Percentiles rank a stretch among this genome's conserved stretches.
Evolutionary conservation across 2,329 filamentous ascomycete genomes (phyloP).

Genomic region (Venturia asperata): DNA sequence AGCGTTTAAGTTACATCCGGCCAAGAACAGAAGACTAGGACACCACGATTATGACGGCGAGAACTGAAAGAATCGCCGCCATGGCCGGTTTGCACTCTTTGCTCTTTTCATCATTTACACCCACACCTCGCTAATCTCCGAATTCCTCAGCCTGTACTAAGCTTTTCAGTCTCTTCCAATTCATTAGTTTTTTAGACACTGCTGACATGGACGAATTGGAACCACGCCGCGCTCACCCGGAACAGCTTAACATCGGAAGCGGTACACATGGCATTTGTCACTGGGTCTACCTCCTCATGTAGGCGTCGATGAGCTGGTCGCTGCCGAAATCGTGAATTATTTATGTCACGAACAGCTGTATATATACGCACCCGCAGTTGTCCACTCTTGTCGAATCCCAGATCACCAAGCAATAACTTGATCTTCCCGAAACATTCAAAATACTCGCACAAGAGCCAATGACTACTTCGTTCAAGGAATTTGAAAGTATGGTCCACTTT

Average conservation of each 20-base stretch:
- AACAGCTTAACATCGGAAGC: neutral
- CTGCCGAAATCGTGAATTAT: neutral
- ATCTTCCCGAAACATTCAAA: neutral
- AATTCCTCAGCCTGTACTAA: neutral
- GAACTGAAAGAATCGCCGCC: neutral
- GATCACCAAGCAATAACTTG: neutral
- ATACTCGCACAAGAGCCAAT: neutral
- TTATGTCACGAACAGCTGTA: neutral
- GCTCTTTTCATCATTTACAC: neutral
- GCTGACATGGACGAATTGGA: neutral
- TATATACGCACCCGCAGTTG: neutral
- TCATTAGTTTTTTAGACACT: neutral
- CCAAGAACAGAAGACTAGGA: neutral
- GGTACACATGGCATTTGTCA: conserved; percentile 1
- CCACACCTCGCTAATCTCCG: neutral
- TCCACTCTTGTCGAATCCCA: neutral
- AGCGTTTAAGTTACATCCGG: neutral
- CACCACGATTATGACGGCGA: neutral
- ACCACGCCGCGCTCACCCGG: neutral
- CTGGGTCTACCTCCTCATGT: neutral
- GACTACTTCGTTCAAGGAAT: neutral
- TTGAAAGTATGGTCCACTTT: neutral
- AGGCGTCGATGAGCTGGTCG: neutral
- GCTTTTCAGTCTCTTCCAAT: neutral
- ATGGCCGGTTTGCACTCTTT: neutral